Percentiles rank a stretch among this genome's conserved stretches.
These are phyloP conservation scores for Fusarium paranaense DNA, from an alignment of 2,329 filamentous ascomycete genomes.

Conservation along the genomic window DNA sequence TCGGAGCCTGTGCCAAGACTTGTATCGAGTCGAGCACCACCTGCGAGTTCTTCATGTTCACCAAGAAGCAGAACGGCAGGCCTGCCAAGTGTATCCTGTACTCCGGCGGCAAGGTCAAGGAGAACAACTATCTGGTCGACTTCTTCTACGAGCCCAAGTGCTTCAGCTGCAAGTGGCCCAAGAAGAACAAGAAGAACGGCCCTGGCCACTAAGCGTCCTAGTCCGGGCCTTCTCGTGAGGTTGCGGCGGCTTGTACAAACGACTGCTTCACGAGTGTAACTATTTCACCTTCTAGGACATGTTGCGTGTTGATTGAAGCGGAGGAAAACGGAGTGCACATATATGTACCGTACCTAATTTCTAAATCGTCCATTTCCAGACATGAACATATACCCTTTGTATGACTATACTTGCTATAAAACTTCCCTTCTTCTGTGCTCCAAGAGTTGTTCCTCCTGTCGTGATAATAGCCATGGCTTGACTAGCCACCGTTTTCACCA, in stretches of 20 bases:
- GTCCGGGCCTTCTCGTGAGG: background rate
- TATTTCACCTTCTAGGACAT: conserved; percentile 25
- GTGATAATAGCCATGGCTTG: background rate
- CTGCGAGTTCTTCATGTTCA: conserved; percentile 29
- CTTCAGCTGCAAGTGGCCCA: conserved; percentile 21
- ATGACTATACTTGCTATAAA: conserved; percentile 16
- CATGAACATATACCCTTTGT: conserved; percentile 28
- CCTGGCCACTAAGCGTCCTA: background rate
- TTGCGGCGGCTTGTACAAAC: background rate
- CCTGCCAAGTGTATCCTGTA: conserved; percentile 30
- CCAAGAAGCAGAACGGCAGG: background rate
- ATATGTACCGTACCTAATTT: conserved; percentile 28
- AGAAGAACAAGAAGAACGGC: background rate
- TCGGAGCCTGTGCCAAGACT: conserved; percentile 36
- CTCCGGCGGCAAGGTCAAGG: conserved; percentile 14
- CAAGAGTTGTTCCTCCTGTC: background rate
- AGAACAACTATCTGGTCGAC: conserved; percentile 1
- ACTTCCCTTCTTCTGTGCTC: background rate
- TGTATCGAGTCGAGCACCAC: conserved; percentile 17
- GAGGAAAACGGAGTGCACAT: conserved; percentile 19
- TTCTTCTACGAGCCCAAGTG: conserved; percentile 26
- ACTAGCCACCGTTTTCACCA: background rate
- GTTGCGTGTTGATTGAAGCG: conserved; percentile 1
- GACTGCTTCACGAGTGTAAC: background rate
- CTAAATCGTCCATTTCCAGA: conserved; percentile 16